Percentiles rank a stretch among this genome's conserved stretches.
phyloP scores from a whole-genome alignment of 78 protist genomes.

The slime mould (Dictyostelium discoideum) region DNA sequence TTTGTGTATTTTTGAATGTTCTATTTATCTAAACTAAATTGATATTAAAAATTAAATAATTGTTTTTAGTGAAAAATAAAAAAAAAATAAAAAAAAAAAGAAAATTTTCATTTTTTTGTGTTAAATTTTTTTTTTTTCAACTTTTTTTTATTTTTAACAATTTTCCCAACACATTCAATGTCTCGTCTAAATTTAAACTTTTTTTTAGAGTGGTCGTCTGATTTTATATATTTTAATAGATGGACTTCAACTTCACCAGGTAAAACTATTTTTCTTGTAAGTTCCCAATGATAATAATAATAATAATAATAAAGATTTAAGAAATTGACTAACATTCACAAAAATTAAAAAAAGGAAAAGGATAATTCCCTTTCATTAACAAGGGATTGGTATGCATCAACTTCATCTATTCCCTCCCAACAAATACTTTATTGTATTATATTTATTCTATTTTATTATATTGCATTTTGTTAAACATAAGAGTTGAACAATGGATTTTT shows the following conservation, averaged over 20 bases:
- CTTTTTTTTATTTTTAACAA: neutral
- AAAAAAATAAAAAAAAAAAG: too few relatives aligned
- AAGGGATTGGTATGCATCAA: neutral
- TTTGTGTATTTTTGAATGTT: too few relatives aligned
- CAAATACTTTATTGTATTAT: neutral
- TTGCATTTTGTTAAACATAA: neutral
- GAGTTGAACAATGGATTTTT: neutral
- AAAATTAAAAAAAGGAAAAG: neutral
- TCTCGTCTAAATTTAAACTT: neutral
- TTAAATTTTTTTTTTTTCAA: neutral
- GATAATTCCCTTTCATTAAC: slow-evolving; percentile 9
- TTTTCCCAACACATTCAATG: neutral
- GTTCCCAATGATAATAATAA: neutral
- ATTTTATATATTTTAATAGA: slow-evolving; percentile 2
- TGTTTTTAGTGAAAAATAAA: too few relatives aligned
- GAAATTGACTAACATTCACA: neutral
- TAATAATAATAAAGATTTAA: neutral
- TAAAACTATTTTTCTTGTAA: slow-evolving; percentile 1
- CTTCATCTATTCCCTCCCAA: neutral
- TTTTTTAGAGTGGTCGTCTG: slow-evolving; percentile 10
- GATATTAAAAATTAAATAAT: too few relatives aligned
- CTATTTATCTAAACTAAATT: too few relatives aligned
- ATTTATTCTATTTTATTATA: neutral
- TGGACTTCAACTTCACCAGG: slow-evolving; percentile 15
- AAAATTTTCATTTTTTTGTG: too few relatives aligned